Evolutionary conservation across 495 filamentous ascomycete genomes (phyloP).

Genomic region (Tuber borchii): DNA sequence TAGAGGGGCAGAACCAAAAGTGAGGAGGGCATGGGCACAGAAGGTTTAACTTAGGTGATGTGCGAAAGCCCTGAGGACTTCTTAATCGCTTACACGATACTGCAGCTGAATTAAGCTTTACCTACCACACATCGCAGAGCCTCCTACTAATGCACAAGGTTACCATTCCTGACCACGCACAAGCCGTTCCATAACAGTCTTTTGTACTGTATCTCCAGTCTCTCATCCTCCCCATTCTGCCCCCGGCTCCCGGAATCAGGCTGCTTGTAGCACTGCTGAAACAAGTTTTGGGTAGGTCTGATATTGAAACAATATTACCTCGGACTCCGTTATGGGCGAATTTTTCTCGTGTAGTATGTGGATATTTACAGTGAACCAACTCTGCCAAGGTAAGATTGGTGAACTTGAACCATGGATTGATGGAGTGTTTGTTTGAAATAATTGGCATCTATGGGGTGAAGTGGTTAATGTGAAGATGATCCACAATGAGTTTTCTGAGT

Average conservation of each 20-base stretch:
- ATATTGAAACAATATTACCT: constrained; percentile 6
- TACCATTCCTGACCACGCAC: too few species aligned
- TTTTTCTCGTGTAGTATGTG: constrained; percentile 5
- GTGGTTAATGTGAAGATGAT: constrained; percentile 99
- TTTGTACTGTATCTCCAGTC: constrained; percentile 49
- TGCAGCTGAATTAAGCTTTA: too few species aligned
- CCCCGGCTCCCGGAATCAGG: constrained; percentile 47
- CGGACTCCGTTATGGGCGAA: constrained; percentile 5
- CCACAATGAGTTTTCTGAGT: constrained; percentile 98
- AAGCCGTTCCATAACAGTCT: constrained; percentile 49
- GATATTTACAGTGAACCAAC: constrained; percentile 7
- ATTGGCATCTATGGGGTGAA: constrained; percentile 86
- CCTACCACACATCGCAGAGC: too few species aligned
- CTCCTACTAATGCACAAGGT: too few species aligned
- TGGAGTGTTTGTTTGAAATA: constrained; percentile 90
- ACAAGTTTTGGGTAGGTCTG: constrained; percentile 68
- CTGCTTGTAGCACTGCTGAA: constrained; percentile 59
- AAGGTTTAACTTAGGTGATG: too few species aligned
- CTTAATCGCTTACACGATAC: too few species aligned
- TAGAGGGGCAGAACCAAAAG: too few species aligned
- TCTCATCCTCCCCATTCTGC: constrained; percentile 49
- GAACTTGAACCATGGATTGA: constrained; percentile 99
- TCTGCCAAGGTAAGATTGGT: constrained; percentile 68
- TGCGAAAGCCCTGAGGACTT: too few species aligned
- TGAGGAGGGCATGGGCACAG: too few species aligned